phyloP scores from a whole-genome alignment of 345 rosid genomes.

The Euphorbia pulcherrima region DNA sequence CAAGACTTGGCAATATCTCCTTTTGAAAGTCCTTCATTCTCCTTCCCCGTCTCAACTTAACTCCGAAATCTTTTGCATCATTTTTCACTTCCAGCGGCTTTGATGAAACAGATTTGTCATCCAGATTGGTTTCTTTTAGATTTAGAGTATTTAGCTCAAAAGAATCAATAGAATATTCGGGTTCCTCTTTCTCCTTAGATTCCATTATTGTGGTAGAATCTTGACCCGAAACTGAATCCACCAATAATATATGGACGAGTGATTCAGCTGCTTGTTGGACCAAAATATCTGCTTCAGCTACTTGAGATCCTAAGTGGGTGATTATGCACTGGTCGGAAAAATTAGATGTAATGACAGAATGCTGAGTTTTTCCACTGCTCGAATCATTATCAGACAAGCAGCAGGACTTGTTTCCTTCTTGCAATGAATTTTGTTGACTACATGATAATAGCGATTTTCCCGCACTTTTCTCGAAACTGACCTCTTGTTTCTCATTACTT shows the following conservation, averaged over 20 bases:
- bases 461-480: slow-evolving; percentile 23
- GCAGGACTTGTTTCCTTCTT: slow-evolving; percentile 20
- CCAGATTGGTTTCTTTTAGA: slow-evolving; percentile 42
- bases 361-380: slow-evolving; percentile 23
- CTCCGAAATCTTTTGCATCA: slow-evolving; percentile 43
- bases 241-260: slow-evolving; percentile 41
- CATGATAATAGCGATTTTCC: slow-evolving; percentile 18
- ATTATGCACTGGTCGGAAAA: slow-evolving; percentile 17
- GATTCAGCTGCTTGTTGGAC: slow-evolving; percentile 60
- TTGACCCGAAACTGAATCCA: slow-evolving; percentile 22
- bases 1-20: slow-evolving; percentile 64
- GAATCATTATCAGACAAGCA: slow-evolving; percentile 35
- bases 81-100: slow-evolving; percentile 45
- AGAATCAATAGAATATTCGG: slow-evolving; percentile 49
- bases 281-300: slow-evolving; percentile 25
- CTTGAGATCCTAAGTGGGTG: slow-evolving; percentile 17
- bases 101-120: slow-evolving; percentile 50
- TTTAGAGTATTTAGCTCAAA: slow-evolving; percentile 51
- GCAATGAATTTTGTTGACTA: slow-evolving; percentile 16
- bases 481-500: slow-evolving; percentile 15
- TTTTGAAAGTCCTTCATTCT: slow-evolving; percentile 76
- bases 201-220: slow-evolving; percentile 20
- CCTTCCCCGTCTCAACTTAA: slow-evolving; percentile 68
- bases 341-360: slow-evolving; percentile 12
- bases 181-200: slow-evolving; percentile 27